Evolutionary conservation across 2,329 filamentous ascomycete species (phyloP).

Genomic region (Cladobotryum protrusum): DNA sequence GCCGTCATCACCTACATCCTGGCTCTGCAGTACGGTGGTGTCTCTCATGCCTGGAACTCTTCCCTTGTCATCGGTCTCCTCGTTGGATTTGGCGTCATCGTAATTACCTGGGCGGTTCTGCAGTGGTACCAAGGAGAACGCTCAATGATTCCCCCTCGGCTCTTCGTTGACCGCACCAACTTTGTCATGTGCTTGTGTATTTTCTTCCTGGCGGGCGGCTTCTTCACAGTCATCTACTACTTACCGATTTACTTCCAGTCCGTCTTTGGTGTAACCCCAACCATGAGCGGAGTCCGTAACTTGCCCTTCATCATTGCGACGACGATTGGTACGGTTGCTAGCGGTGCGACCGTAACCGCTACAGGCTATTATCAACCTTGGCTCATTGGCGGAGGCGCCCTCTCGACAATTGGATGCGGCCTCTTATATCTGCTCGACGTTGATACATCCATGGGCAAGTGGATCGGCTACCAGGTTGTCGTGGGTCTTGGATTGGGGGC

Average conservation of each 20-base stretch:
- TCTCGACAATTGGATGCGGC: constrained; percentile 39
- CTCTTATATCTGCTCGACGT: constrained; percentile 37
- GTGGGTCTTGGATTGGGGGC: constrained; percentile 42
- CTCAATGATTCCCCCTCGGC: constrained; percentile 35
- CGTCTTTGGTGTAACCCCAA: constrained; percentile 35
- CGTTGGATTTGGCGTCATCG: constrained; percentile 32
- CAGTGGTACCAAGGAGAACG: constrained; percentile 40
- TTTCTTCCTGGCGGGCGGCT: constrained; percentile 38
- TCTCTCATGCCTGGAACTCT: constrained; percentile 36
- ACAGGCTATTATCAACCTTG: constrained; percentile 38
- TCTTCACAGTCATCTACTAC: constrained; percentile 41
- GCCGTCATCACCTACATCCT: constrained; percentile 38
- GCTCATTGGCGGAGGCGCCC: constrained; percentile 37
- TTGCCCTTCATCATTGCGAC: constrained; percentile 41
- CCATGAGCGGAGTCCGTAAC: constrained; percentile 37
- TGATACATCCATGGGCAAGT: constrained; percentile 33
- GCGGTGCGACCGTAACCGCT: constrained; percentile 32
- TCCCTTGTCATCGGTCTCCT: constrained; percentile 37
- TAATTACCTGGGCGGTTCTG: constrained; percentile 28
- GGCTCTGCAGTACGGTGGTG: constrained; percentile 43
- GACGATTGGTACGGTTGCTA: constrained; percentile 34
- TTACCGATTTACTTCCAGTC: constrained; percentile 43
- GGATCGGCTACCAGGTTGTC: constrained; percentile 50
- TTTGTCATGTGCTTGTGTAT: constrained; percentile 31
- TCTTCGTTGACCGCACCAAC: constrained; percentile 34